Evolutionary conservation across 495 filamentous ascomycete genomes (phyloP), one percentile per base, ranked within the genome.

Genomic region (Daldinia vernicosa): DNA sequence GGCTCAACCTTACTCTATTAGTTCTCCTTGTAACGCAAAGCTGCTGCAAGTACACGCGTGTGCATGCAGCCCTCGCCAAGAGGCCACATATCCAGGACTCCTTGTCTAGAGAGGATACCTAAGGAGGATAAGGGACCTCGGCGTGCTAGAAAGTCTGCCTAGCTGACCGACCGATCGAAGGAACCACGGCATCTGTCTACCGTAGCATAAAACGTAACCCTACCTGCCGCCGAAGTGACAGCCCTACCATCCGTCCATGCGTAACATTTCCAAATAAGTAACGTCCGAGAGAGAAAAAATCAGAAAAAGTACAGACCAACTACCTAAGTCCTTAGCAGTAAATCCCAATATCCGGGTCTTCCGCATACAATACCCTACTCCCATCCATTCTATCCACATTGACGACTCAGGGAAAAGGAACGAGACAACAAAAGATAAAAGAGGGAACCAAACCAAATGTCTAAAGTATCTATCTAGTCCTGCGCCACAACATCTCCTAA

Each of bases 141-240:
- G 6, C 51, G 4, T 37, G n/a, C 11, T 28, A 3, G 12, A 11
- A 24, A 56, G 17, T 63, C 66, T 69, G 66, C 59, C 66, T 63
- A 50, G 53, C 43, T 51, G 43, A 62, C 4, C 40, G 17, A 47
- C 11, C 8, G 6, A 51, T 51, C 7, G 11, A 57, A 30, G 33
- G 54, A 57, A 39, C 54, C 33, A 22, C 33, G 54, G 32, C 17
- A 57, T 39, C 1, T 57, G 30, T 57, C 54, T 27, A 15, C 54
- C 54, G 54, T 57, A 57, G 30, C 54, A 57, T 37, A 51, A 59
- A 67, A 67, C 64, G 64, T 67, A 67, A 67, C 64, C 53, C 66
- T 68, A 55, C 66, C 66, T 58, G 27, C 66, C 53, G 28, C 35
- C 47, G 54, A 37, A 52, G 60, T 22, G 43, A 14, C 55, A 61